phyloP scores from a whole-genome alignment of 2,329 filamentous ascomycete genomes.

The Botrytis squamosa region DNA sequence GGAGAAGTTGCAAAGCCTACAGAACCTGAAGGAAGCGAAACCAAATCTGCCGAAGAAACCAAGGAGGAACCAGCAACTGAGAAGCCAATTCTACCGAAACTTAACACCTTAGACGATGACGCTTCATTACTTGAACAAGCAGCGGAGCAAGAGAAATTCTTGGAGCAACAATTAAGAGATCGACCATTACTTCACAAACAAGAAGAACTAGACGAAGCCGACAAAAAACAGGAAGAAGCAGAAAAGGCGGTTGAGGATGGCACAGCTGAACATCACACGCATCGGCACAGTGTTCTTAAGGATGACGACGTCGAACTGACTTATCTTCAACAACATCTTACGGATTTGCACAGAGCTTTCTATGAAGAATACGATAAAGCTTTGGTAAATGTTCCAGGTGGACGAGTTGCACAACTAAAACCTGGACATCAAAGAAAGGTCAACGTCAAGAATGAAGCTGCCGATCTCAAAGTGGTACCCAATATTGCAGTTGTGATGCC shows the following conservation, averaged over 20 bases:
- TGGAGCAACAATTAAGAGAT: conserved; percentile 86
- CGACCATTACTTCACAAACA: conserved; percentile 90
- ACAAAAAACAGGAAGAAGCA: conserved; percentile 55
- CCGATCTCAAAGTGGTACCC: conserved; percentile 64
- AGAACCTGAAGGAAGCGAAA: conserved; percentile 12
- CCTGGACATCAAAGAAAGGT: conserved; percentile 45
- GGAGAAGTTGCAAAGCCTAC: conserved; percentile 7
- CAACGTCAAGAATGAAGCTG: conserved; percentile 42
- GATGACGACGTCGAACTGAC: conserved; percentile 85
- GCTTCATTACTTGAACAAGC: conserved; percentile 70
- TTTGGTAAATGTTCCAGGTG: conserved; percentile 42
- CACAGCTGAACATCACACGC: conserved; percentile 37
- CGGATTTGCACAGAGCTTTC: conserved; percentile 73
- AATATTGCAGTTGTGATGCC: conserved; percentile 87
- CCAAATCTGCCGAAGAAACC: not conserved
- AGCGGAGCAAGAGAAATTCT: conserved; percentile 80
- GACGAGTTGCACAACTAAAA: conserved; percentile 42
- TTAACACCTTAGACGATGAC: conserved; percentile 64
- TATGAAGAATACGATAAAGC: conserved; percentile 75
- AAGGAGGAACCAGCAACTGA: conserved; percentile 21
- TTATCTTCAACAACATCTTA: conserved; percentile 73
- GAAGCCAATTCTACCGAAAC: conserved; percentile 22
- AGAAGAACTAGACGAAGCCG: conserved; percentile 83
- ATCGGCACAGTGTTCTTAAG: conserved; percentile 73
- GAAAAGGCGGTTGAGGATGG: conserved; percentile 42